Conservation (phyloP, 768 basidiomycete species). For the Stropharia rugosoannulata region DNA sequence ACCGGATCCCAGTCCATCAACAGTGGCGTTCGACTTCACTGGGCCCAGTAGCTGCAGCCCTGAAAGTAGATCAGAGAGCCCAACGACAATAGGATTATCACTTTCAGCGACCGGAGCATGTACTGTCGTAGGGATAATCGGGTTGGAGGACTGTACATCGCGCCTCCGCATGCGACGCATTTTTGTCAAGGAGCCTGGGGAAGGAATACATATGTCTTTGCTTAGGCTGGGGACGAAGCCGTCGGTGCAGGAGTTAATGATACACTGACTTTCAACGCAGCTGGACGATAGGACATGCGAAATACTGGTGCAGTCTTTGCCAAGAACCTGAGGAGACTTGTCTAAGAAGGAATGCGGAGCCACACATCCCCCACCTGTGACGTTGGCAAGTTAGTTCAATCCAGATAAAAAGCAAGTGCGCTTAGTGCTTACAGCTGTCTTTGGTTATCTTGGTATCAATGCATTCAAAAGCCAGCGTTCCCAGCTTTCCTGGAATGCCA, state of each 20-base stretch:
- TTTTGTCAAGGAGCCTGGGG: conserved; percentile 1
- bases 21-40: conserved; percentile 7
- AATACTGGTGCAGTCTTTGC: conserved; percentile 29
- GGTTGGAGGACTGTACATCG: conserved; percentile 3
- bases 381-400: not conserved
- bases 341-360: conserved; percentile 32
- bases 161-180: conserved; percentile 22
- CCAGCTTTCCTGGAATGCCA: conserved; percentile 32
- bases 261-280: conserved; percentile 26
- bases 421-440: conserved; percentile 37
- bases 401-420: not conserved
- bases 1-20: conserved; percentile 12
- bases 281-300: conserved; percentile 21
- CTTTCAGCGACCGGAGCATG: not conserved
- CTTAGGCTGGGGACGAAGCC: conserved; percentile 25
- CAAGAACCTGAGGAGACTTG: conserved; percentile 9
- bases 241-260: conserved; percentile 24
- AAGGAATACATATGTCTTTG: conserved; percentile 17
- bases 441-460: conserved; percentile 30
- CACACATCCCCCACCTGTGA: conserved; percentile 40
- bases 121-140: conserved; percentile 3
- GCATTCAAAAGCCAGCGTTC: conserved; percentile 34
- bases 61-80: conserved; percentile 15
- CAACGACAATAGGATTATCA: conserved; percentile 12
- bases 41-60: conserved; percentile 11